Base-by-base conservation (phyloP, 2,329 filamentous ascomycete species). In the Fusarium coffeatum region DNA sequence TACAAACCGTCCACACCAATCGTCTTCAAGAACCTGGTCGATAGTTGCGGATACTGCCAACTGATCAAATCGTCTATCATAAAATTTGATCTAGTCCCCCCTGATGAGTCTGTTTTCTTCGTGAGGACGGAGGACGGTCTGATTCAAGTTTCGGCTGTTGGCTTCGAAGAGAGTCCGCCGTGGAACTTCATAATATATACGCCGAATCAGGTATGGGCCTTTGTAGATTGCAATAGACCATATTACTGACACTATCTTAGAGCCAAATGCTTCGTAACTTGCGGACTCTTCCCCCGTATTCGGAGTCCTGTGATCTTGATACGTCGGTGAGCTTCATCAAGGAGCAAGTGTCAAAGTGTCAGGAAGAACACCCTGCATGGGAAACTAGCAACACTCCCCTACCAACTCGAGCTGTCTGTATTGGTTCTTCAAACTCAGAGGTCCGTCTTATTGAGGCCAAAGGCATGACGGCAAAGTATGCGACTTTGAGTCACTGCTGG, bases 401-500 rank as follows among this genome's bases (percentile, higher is more conserved):
- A 2, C 34, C 34, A 0, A n/a, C 34, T 37, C 34, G 34, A 12
- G 10, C 2, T 7, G 12, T 37, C 6, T n/a, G n/a, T 0, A 37
- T 37, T 0, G 34, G 34, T 0, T 0, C 18, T 6, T 4, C 34
- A 0, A n/a, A n/a, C 18, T 11, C 18, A 9, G 0, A 4, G 4
- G 12, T 37, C 0, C 18, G 34, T 0, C 34, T 37, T 7, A 0
- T 37, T 6, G 34, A n/a, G 18, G 0, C 18, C 2, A 12, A 37
- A 0, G 34, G 18, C 1, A 37, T 7, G 34, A 4, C 4, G 3
- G 34, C 10, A 1, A n/a, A 1, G 3, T 51, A 51, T 8, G 12
- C 20, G 13, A 41, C 49, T 15, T 16, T 51, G 18, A 51, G 49
- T 8, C 49, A 51, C 23, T 51, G 49, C 12, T 51, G 49, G 49